Conservation (phyloP, 2,329 filamentous ascomycete species). For the Zasmidium cellare region DNA sequence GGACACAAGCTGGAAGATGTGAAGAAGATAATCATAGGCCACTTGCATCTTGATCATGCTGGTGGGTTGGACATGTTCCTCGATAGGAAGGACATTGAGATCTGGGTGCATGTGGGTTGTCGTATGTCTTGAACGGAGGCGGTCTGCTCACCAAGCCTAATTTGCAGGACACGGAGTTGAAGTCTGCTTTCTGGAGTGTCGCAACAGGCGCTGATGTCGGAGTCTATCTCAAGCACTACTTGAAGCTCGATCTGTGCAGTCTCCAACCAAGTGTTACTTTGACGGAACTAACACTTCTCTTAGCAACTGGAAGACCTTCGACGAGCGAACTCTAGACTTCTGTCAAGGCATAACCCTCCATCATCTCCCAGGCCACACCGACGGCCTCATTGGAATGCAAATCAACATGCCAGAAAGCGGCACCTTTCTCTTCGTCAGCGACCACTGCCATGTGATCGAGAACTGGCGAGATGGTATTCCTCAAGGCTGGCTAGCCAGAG, state of each 20-base stretch:
- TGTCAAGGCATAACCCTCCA: conserved; percentile 37
- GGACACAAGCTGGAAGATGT: conserved; percentile 37
- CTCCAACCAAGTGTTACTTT: neutral
- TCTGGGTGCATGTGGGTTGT: conserved; percentile 31
- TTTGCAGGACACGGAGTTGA: conserved; percentile 33
- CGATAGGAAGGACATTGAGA: conserved; percentile 36
- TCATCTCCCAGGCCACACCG: conserved; percentile 39
- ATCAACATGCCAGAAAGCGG: conserved; percentile 37
- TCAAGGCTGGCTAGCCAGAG: conserved; percentile 38
- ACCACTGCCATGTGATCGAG: conserved; percentile 40
- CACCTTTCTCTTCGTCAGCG: conserved; percentile 36
- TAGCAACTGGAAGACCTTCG: conserved; percentile 40
- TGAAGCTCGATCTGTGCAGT: conserved; percentile 34
- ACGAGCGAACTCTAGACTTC: conserved; percentile 36
- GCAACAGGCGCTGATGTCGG: conserved; percentile 37
- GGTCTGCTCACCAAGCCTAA: neutral
- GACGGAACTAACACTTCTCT: neutral
- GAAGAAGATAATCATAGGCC: conserved; percentile 39
- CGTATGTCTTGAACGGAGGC: no score
- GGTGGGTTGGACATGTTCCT: conserved; percentile 36
- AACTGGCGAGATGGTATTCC: conserved; percentile 39
- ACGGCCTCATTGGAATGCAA: conserved; percentile 38
- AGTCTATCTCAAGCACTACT: conserved; percentile 37
- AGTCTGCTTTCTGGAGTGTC: conserved; percentile 35
- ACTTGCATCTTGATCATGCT: conserved; percentile 39